These are phyloP conservation scores for Scenedesmus sp. DNA, from an alignment of 163 green algal genomes.

Conservation along the genomic window DNA sequence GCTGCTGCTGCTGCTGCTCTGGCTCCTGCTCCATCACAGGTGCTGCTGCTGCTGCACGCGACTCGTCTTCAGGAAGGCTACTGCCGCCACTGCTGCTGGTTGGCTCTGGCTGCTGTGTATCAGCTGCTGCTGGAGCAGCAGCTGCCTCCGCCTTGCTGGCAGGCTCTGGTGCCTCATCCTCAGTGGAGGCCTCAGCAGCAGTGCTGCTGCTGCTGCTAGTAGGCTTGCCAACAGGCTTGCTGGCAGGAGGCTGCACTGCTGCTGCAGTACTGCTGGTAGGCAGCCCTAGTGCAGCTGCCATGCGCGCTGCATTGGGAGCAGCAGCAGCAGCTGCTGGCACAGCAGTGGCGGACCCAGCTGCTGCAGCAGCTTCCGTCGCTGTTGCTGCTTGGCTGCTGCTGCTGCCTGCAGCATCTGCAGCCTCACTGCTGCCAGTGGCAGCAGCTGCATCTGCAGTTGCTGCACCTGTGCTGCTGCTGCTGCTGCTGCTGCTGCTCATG, in stretches of 20 bases:
- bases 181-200: background rate
- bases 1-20: constrained; percentile 23
- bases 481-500: constrained; percentile 14
- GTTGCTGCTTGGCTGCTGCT: background rate
- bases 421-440: background rate
- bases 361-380: background rate
- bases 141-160: background rate
- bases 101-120: background rate
- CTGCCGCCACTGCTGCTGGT: background rate
- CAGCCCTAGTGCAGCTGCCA: constrained; percentile 19
- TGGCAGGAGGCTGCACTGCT: background rate
- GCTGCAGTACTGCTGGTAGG: constrained; percentile 25
- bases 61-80: background rate
- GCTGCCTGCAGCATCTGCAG: background rate
- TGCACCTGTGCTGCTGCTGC: background rate
- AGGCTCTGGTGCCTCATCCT: background rate
- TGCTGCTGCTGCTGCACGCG: background rate
- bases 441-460: background rate
- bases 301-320: background rate
- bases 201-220: constrained; percentile 43
- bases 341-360: background rate
- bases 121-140: background rate
- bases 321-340: background rate
- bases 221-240: background rate
- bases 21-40: background rate